Conservation (phyloP, 345 rosid genomes). For the Citrus sinensis region DNA sequence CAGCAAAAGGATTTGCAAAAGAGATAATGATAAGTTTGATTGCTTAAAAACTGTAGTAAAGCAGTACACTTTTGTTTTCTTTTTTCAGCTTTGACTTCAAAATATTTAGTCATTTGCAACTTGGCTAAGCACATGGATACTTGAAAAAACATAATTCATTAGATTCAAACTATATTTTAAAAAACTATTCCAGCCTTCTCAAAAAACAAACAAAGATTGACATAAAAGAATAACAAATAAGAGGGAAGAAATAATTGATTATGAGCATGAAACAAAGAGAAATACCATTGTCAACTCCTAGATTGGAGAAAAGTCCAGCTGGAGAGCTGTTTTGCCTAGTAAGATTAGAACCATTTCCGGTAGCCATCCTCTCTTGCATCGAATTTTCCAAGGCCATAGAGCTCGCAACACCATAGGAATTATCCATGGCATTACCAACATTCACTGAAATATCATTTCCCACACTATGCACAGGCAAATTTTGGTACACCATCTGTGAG, state of each 20-base stretch:
- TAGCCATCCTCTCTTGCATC: constrained; percentile 22
- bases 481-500: constrained; percentile 26
- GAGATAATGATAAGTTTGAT: neutral
- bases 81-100: neutral
- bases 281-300: constrained; percentile 45
- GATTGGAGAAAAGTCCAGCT: constrained; percentile 45
- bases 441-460: constrained; percentile 13
- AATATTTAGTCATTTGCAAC: neutral
- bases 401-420: constrained; percentile 14
- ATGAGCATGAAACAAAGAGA: neutral
- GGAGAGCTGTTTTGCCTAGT: constrained; percentile 52
- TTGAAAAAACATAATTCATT: neutral
- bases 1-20: neutral
- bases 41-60: neutral
- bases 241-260: neutral
- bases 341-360: constrained; percentile 36
- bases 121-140: constrained; percentile 6
- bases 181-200: neutral
- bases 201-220: neutral
- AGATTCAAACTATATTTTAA: neutral
- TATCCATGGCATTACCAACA: constrained; percentile 14
- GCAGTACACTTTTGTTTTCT: neutral
- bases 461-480: constrained; percentile 3
- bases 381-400: constrained; percentile 27
- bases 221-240: neutral